phyloP scores from a whole-genome alignment of 768 basidiomycete species.

The Neoboletus magnificus region DNA sequence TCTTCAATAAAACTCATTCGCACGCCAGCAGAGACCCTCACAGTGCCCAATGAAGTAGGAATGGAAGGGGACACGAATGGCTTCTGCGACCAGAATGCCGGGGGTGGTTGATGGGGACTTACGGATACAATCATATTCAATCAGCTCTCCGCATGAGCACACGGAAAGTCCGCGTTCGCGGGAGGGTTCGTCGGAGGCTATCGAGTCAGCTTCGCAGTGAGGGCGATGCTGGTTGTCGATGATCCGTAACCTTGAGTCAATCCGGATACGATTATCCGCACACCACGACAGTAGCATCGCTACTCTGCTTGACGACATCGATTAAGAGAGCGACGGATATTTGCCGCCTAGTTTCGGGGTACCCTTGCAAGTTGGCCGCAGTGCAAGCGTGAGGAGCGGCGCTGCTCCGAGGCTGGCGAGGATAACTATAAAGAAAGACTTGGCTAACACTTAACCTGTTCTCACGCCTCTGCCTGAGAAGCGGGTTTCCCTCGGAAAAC shows the following conservation, averaged over 20 bases:
- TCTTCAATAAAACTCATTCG: neutral
- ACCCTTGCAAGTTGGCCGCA: neutral
- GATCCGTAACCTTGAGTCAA: conserved; percentile 46
- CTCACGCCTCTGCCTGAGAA: neutral
- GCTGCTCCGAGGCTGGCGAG: conserved; percentile 18
- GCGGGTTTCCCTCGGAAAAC: neutral
- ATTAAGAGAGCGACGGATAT: neutral
- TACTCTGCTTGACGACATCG: conserved; percentile 21
- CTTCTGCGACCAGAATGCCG: conserved; percentile 8
- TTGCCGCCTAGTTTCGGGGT: conserved; percentile 1
- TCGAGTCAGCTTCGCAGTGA: neutral
- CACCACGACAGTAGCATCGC: conserved; percentile 47
- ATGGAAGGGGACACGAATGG: neutral
- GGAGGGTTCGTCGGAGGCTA: conserved; percentile 6
- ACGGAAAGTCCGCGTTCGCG: conserved; percentile 21
- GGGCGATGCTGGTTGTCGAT: conserved; percentile 2
- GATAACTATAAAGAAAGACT: conserved; percentile 24
- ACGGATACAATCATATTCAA: conserved; percentile 25
- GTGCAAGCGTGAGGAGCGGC: neutral
- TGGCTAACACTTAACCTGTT: conserved; percentile 17
- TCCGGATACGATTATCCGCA: conserved; percentile 38
- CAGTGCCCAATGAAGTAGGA: neutral
- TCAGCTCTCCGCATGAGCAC: conserved; percentile 21
- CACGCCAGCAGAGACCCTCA: neutral
- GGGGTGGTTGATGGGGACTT: conserved; percentile 19